phyloP scores from a whole-genome alignment of 768 basidiomycete genomes.

The Agaricus blazei region DNA sequence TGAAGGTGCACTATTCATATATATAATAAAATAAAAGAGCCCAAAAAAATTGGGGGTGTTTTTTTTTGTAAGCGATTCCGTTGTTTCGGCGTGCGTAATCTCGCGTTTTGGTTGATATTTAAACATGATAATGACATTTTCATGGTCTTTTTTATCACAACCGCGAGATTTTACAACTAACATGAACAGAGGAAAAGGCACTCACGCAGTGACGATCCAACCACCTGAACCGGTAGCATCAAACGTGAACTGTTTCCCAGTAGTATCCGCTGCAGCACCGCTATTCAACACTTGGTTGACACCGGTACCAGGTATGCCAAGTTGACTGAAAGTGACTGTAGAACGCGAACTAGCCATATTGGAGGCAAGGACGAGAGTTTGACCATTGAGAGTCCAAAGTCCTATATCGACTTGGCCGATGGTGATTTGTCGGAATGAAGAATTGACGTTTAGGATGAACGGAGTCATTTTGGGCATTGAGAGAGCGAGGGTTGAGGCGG shows the following conservation, averaged over 20 bases:
- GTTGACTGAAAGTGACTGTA: constrained; percentile 24
- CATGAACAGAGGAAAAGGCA: background rate
- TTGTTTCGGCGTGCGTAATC: too few relatives aligned
- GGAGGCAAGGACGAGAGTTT: constrained; percentile 44
- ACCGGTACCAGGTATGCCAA: constrained; percentile 20
- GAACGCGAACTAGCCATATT: constrained; percentile 42
- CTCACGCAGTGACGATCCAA: constrained; percentile 24
- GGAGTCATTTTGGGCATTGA: constrained; percentile 39
- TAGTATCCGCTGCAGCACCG: constrained; percentile 23
- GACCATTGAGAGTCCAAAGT: constrained; percentile 36
- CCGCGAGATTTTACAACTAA: background rate
- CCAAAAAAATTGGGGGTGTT: background rate
- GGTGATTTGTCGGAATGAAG: constrained; percentile 35
- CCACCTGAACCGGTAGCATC: constrained; percentile 35
- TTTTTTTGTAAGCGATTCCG: background rate
- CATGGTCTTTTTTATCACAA: too few relatives aligned
- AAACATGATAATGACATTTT: too few relatives aligned
- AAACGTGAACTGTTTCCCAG: constrained; percentile 26
- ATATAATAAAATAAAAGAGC: background rate
- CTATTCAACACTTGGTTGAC: constrained; percentile 30
- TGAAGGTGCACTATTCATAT: background rate
- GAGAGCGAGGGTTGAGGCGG: constrained; percentile 43
- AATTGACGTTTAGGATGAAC: constrained; percentile 39
- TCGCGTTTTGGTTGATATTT: too few relatives aligned
- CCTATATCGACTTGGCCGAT: constrained; percentile 42